Base-by-base conservation (phyloP, 208 protist species). In the Wallacemonas sp. region DNA sequence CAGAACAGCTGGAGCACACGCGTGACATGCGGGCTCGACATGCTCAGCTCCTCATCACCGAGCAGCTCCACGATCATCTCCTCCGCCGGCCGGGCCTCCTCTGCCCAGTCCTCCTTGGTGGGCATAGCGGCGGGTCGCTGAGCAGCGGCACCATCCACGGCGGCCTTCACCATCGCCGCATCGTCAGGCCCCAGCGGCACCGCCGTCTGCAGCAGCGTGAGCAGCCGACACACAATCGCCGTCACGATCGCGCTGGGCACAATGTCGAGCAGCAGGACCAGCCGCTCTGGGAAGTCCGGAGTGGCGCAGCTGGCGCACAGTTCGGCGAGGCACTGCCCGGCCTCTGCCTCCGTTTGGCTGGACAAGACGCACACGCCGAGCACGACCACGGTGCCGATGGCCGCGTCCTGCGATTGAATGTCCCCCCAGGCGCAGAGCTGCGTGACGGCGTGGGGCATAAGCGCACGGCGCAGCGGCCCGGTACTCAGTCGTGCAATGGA, bases 211-310 rank as follows among this genome's bases (percentile, higher is more conserved):
- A 61, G 14, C 33, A 64, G 16, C 29, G 39, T 41, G 14, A 38
- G 63, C 7, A 92, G 57, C 4, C 88, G 61, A 1, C 54, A 54
- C 0, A 46, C 50, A 20, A 94, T 2, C 8, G 49, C 44, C 0
- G 69, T 76, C 10, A 66, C 74, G 25, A 92, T 48, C 0, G 7
- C 1, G 64, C 65, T 83, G 11, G 81, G 78, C 3, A 81, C 84
- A 2, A 94, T 79, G 46, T 94, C 89, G 10, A 92, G 57, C n/a
- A 94, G 42, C 52, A 94, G 55, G 2, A 90, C 82, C 12, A 94
- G 28, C 22, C 79, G 69, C 55, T 94, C 84, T 11, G 76, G 62
- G 42, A 94, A 70, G 22, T 59, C 52, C 14, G 36, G 20, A 3
- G 39, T 46, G 28, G 29, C 10, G 10, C 65, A 68, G 1, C 32